Base-by-base conservation (phyloP, 345 rosid genomes). In the Dimocarpus longan region DNA sequence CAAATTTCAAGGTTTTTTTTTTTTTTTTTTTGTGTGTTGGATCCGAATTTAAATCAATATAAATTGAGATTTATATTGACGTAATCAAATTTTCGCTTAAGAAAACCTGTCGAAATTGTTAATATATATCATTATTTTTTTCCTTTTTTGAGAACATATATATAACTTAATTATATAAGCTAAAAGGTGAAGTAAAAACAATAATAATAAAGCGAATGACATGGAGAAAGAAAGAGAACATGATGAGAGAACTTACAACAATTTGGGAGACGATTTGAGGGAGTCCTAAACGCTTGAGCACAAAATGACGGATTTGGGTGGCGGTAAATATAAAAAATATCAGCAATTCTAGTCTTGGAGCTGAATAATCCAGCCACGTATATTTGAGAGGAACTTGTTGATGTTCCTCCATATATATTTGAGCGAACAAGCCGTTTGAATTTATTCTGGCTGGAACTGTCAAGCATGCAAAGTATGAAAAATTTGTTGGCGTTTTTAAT, bases 191-290 rank as follows among this genome's bases (percentile, higher is more conserved):
- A 32, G 37, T 32, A 32, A 32, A 32, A 32, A 32, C 37, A 32
- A 32, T 32, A 32, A 32, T 32, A 32, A 32, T 32, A 32, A 2
- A 32, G 37, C 37, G 37, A 32, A 32, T 32, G 37, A 32, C 3
- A 3, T 32, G 37, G 8, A 46, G 8, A 4, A 46, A 46, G 5
- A 7, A 46, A 7, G 8, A 46, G 12, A 46, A 46, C 12, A 46
- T 19, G 12, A 60, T 9, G 52, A 39, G 42, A 44, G 24, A 37
- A 74, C 77, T 5, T 71, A 85, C 85, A 28, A 82, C 48, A 13
- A 82, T 13, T 24, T 85, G 81, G 43, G 87, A 78, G 50, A 80
- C 43, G 40, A 85, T 26, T 3, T 37, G 4, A 44, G 87, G 85
- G 8, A 82, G 3, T 5, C 81, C 79, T 0, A 79, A 4, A 40